Base-by-base conservation (phyloP, 1,139 yeast species). In the Saccharomyces hybrid region DNA sequence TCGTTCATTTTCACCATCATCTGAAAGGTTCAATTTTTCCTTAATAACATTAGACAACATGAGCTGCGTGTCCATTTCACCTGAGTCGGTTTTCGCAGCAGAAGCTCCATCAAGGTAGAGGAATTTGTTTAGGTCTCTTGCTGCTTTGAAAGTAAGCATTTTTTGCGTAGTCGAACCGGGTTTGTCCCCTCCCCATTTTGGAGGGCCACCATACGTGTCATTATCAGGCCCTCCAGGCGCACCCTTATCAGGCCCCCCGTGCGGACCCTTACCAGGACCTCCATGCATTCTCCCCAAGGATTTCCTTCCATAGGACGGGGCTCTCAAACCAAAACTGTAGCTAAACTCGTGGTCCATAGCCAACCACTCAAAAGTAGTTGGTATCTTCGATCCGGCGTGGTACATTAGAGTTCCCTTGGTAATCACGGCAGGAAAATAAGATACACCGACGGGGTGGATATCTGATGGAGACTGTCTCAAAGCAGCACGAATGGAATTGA, bases 281-380 rank as follows among this genome's bases (percentile, higher is more conserved):
- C 55, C 38, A 48, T 32, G 42, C 24, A 28, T 29, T 21, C 54
- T 56, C 14, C 53, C 49, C 31, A 58, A 42, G 28, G 61, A 57
- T 38, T 58, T 57, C 32, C 64, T 57, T 26, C 66, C 67, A 48
- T 61, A 58, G 2, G 57, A 55, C 42, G 58, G 58, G 34, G 60
- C 12, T 42, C 59, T 53, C 53, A 61, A 52, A 42, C 69, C 78
- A 69, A 80, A 81, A 55, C 64, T 66, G 57, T 76, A 79, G 57
- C 83, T 78, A 64, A 81, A 80, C 60, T 81, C 85, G 56, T 73
- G 75, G 62, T 80, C 83, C 75, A 81, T 71, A 1, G 85, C 86
- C 7, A 79, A 68, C 85, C 86, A 81, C 62, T 81, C 85, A 34
- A 74, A 74, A 42, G 71, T 64, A 0, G 63, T 59, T 1, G 84